Base-by-base conservation (phyloP, 345 rosid species). In the Carallia brachiata region DNA sequence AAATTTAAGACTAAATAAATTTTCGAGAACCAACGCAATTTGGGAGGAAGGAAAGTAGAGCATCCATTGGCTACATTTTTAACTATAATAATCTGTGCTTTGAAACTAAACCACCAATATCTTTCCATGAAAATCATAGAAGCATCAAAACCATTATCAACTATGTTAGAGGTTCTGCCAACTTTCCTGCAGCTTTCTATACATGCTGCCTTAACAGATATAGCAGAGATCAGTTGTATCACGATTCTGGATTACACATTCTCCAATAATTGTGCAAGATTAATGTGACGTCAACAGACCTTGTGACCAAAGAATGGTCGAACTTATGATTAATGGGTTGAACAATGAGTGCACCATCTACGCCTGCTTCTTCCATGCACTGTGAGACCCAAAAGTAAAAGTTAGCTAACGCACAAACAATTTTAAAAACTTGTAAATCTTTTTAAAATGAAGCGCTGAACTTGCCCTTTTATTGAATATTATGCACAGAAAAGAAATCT, bases 251-350 rank as follows among this genome's bases (percentile, higher is more conserved):
- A 19, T 30, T 30, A 6, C 13, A 44, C 40, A 30, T 12, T 63
- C 30, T 44, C 36, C 36, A 27, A 63, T 44, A 6, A 15, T 54
- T 72, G 6, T 37, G 47, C 23, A 63, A 81, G 62, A 23, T 40
- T 15, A 1, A 44, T 2, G 59, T 31, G 59, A 67, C 40, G 48
- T 52, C 31, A 55, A 68, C 79, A 44, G 50, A 91, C 97, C 98
- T 91, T 37, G 97, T 85, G 27, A 88, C 88, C 58, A 89, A 73
- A 73, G 98, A 94, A 77, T 94, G 98, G 75, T 94, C 98, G 57
- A 91, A 89, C 77, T 83, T 89, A 79, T 94, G 98, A 86, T 89
- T 88, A 66, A 89, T 94, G 73, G 98, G 97, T 79, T 94, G 98
- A 67, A 94, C 97, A 67, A 91, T 87, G 59, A 94, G 93, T 58